phyloP scores from a whole-genome alignment of 371 early-diverging fungal species.

The Rhizopus stolonifer region DNA sequence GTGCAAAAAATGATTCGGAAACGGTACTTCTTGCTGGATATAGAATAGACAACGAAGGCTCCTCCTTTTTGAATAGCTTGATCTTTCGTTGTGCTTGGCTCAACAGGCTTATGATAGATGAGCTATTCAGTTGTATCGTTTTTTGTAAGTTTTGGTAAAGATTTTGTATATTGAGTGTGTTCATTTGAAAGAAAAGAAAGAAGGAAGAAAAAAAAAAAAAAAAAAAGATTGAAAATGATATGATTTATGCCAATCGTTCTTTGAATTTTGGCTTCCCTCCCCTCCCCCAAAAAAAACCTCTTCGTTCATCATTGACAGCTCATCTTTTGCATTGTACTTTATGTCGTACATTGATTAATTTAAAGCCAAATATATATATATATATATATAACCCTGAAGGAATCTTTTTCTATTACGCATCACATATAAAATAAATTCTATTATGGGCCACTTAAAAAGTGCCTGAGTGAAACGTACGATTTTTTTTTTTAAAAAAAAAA shows the following conservation, averaged over 20 bases:
- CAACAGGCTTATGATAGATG: constrained; percentile 6
- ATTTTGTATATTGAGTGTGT: constrained; percentile 9
- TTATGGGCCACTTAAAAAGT: no score
- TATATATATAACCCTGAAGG: no score
- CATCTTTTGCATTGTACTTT: no score
- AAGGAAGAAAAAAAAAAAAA: background rate
- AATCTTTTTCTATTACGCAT: no score
- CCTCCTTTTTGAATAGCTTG: constrained; percentile 1
- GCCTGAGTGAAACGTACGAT: no score
- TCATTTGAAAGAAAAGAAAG: constrained; percentile 3
- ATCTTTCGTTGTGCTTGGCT: constrained; percentile 16
- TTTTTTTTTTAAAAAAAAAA: no score
- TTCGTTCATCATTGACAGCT: no score
- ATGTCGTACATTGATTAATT: no score
- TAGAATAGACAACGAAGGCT: constrained; percentile 50
- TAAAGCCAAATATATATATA: no score
- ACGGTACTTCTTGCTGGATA: constrained; percentile 71
- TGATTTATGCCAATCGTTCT: background rate
- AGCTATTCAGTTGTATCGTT: constrained; percentile 7
- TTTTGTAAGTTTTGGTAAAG: constrained; percentile 21
- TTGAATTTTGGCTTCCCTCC: no score
- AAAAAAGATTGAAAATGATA: background rate
- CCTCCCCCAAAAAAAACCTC: constrained; percentile 2
- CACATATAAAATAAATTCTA: no score
- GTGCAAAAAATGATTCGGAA: constrained; percentile 56